phyloP scores from a whole-genome alignment of 768 basidiomycete genomes.

The Auricularia cornea region DNA sequence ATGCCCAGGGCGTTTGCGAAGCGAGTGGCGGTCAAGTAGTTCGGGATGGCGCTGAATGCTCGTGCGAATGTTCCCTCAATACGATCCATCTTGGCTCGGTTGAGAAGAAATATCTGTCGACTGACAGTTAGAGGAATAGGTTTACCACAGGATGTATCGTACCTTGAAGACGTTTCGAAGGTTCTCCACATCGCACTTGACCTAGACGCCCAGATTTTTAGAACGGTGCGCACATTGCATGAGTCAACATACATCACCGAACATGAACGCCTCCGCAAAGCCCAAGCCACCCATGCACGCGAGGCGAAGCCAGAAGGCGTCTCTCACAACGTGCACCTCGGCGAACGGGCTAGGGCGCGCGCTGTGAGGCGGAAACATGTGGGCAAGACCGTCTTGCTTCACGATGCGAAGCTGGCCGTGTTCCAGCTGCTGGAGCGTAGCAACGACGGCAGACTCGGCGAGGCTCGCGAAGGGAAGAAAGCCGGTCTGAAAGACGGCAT shows the following conservation, averaged over 20 bases:
- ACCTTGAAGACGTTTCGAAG: not conserved
- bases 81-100: constrained; percentile 40
- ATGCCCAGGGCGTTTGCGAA: constrained; percentile 61
- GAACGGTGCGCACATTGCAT: constrained; percentile 52
- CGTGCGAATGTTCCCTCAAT: constrained; percentile 43
- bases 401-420: constrained; percentile 40
- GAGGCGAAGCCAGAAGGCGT: not conserved
- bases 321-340: not conserved
- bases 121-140: no score
- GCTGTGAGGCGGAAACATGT: not conserved
- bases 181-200: not conserved
- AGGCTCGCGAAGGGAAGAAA: constrained; percentile 36
- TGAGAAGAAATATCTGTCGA: constrained; percentile 62
- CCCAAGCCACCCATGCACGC: constrained; percentile 54
- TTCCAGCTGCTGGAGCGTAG: constrained; percentile 29
- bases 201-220: constrained; percentile 36
- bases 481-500: constrained; percentile 34
- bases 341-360: not conserved
- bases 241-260: constrained; percentile 53
- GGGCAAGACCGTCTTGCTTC: constrained; percentile 10
- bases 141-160: not conserved
- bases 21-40: constrained; percentile 48
- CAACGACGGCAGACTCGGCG: constrained; percentile 35
- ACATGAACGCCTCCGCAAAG: constrained; percentile 73
- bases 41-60: constrained; percentile 40